Evolutionary conservation across 352 stramenopile species (phyloP).

Genomic region (Albugo candida): DNA sequence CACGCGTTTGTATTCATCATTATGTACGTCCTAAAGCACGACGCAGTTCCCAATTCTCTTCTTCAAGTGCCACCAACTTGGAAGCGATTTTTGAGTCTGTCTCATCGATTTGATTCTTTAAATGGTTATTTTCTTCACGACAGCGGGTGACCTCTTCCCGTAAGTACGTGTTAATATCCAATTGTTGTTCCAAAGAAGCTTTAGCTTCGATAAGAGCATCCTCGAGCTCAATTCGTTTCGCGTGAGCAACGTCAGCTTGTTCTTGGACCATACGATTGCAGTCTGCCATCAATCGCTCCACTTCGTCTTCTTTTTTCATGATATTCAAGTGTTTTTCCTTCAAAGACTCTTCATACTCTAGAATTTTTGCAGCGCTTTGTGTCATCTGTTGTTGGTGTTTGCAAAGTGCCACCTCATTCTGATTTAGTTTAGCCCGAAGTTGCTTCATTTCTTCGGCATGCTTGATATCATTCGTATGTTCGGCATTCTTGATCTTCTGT

Average conservation of each 20-base stretch:
- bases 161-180: slow-evolving; percentile 72
- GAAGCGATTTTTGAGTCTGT: slow-evolving; percentile 70
- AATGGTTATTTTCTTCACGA: slow-evolving; percentile 63
- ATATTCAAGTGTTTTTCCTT: slow-evolving; percentile 44
- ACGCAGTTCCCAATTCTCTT: slow-evolving; percentile 67
- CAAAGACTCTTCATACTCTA: slow-evolving; percentile 42
- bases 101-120: slow-evolving; percentile 77
- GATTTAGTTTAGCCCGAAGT: slow-evolving; percentile 20
- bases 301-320: slow-evolving; percentile 47
- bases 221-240: slow-evolving; percentile 72
- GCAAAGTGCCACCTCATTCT: slow-evolving; percentile 40
- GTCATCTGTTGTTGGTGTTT: slow-evolving; percentile 59
- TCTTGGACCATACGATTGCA: slow-evolving; percentile 77
- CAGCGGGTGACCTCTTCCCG: slow-evolving; percentile 55
- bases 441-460: slow-evolving; percentile 44
- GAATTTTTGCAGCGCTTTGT: slow-evolving; percentile 41
- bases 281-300: slow-evolving; percentile 65
- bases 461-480: slow-evolving; percentile 23
- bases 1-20: not conserved
- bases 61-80: slow-evolving; percentile 59
- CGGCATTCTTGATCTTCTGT: slow-evolving; percentile 23
- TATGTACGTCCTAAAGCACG: slow-evolving; percentile 5
- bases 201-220: slow-evolving; percentile 69
- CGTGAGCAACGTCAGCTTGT: slow-evolving; percentile 45
- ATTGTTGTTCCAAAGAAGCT: slow-evolving; percentile 65